Conservation (phyloP, 164 flowering plant species). For the Paratinospora sagittata region DNA sequence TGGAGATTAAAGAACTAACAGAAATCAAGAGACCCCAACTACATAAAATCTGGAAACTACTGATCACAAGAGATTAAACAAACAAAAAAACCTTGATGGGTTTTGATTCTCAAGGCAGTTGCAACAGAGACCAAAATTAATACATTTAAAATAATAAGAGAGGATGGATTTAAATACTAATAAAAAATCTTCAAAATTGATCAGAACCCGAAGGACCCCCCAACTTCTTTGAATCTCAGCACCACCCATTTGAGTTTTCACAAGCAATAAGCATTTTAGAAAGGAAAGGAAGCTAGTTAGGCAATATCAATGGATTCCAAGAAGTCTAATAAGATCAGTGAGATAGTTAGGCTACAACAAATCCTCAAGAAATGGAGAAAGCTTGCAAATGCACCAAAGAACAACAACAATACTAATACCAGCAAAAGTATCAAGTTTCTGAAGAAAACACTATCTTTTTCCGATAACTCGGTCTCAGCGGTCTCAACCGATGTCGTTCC, state of each 20-base stretch:
- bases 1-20: constrained; percentile 7
- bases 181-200: constrained; percentile 4
- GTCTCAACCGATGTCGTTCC: too few relatives aligned
- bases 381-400: too few relatives aligned
- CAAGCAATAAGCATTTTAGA: constrained; percentile 11
- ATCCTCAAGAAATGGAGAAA: too few relatives aligned
- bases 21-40: constrained; percentile 21
- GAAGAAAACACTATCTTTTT: too few relatives aligned
- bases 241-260: constrained; percentile 9
- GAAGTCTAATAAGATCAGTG: too few relatives aligned
- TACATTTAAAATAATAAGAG: constrained; percentile 4
- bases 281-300: constrained; percentile 3
- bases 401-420: too few relatives aligned
- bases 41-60: constrained; percentile 16
- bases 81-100: constrained; percentile 20
- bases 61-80: constrained; percentile 15
- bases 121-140: too few relatives aligned
- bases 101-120: constrained; percentile 38
- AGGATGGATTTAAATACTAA: constrained; percentile 5
- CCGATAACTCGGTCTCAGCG: too few relatives aligned
- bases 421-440: too few relatives aligned
- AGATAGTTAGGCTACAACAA: too few relatives aligned
- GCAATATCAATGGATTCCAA: constrained; percentile 42
- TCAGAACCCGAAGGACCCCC: constrained; percentile 11
- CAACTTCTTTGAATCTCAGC: constrained; percentile 25